Base-by-base conservation (phyloP, 805 yeast genomes). In the Yamadazyma phyllophila region DNA sequence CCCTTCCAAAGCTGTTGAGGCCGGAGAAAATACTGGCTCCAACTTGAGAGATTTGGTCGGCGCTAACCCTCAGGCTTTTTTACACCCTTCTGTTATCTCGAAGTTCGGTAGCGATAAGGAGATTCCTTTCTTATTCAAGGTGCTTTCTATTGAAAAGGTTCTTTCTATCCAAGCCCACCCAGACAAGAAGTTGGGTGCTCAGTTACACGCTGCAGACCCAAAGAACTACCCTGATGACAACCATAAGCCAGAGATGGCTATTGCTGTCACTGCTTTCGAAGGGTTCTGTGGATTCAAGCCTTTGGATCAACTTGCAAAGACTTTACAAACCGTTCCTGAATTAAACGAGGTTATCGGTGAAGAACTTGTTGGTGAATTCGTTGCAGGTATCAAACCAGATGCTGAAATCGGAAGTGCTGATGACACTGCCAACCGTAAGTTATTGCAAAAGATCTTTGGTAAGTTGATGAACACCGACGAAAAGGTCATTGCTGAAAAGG, bases 181-280 rank as follows among this genome's bases (percentile, higher is more conserved):
- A 26, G 97, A 94, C 71, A 94, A 94, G 72, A 64, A 74, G 11
- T 74, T 94, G 47, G 99, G 86, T 32, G 81, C 77, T 39, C 80
- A 80, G 52, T 76, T 94, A 58, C 96, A 86, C 60, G 77, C 77
- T 13, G 68, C 74, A 26, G 98, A 94, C 69, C 98, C 99, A 46
- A 81, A 82, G 59, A 87, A 94, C 70, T 94, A 94, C 65, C 98
- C 98, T 3, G 99, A 94, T 70, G 96, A 85, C 65, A 94, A 94
- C 73, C 99, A 94, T 71, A 94, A 94, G 74, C 99, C 99, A n/a
- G 99, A 94, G 68, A 94, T 94, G 99, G 98, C 99, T 41, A 81
- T 94, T 60, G 99, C 99, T 7, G 83, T 94, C 44, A 91, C 98
- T 16, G 88, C 81, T 49, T 94, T 94, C 59, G 98, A 94, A 73